These are phyloP conservation scores for Ligustrum vulgare DNA, from an alignment of 257 asterid species.

Conservation along the genomic window DNA sequence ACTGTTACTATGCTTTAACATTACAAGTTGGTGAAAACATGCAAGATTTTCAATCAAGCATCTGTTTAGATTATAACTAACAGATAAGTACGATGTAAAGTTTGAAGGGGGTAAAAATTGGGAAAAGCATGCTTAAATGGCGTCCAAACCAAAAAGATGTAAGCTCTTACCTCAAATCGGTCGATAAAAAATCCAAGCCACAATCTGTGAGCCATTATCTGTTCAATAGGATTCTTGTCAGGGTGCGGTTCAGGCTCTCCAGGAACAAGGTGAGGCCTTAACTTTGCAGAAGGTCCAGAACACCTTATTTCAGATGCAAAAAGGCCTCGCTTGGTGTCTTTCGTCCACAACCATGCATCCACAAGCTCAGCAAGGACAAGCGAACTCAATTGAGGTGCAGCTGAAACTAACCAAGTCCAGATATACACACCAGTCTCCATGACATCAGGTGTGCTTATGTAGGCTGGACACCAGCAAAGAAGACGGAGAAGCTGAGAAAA, in stretches of 20 bases:
- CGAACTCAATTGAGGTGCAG: slow-evolving; percentile 96
- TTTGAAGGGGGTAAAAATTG: slow-evolving; percentile 11
- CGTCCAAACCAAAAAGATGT: slow-evolving; percentile 17
- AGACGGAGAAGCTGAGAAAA: slow-evolving; percentile 96
- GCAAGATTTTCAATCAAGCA: not conserved
- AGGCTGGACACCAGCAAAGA: slow-evolving; percentile 99
- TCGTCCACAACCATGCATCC: slow-evolving; percentile 99
- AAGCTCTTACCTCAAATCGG: slow-evolving; percentile 81
- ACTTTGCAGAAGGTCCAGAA: slow-evolving; percentile 90
- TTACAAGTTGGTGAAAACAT: not conserved
- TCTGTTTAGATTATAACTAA: not conserved
- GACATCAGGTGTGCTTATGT: slow-evolving; percentile 85
- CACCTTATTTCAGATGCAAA: slow-evolving; percentile 81
- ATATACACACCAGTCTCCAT: slow-evolving; percentile 95
- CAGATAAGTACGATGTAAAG: not conserved
- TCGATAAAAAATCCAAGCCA: slow-evolving; percentile 98
- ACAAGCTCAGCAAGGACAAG: slow-evolving; percentile 95
- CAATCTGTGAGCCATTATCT: slow-evolving; percentile 88
- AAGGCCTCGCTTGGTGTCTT: slow-evolving; percentile 97
- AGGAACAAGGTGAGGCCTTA: slow-evolving; percentile 94
- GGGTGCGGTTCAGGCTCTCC: slow-evolving; percentile 90
- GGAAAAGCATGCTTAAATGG: slow-evolving; percentile 17
- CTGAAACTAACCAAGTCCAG: slow-evolving; percentile 99
- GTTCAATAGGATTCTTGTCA: slow-evolving; percentile 85
- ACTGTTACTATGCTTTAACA: not conserved